Evolutionary conservation across 495 filamentous ascomycete species (phyloP).

Genomic region (Sordaria brevicollis): DNA sequence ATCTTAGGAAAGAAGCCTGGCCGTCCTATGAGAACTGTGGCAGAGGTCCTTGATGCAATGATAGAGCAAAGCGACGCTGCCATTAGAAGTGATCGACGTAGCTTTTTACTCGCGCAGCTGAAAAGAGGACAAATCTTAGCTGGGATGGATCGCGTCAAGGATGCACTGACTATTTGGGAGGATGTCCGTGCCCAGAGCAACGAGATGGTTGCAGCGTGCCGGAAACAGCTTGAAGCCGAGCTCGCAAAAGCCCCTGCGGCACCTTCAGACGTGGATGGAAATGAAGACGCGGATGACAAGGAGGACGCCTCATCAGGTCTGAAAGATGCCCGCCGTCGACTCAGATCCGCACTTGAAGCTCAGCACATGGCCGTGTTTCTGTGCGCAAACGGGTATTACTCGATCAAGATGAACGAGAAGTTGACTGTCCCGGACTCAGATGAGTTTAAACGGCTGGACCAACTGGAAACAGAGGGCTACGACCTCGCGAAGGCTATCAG

Average conservation of each 20-base stretch:
- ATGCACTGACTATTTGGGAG: constrained; percentile 60
- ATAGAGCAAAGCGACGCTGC: constrained; percentile 63
- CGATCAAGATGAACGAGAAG: constrained; percentile 62
- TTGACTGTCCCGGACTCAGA: constrained; percentile 52
- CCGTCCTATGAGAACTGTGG: constrained; percentile 59
- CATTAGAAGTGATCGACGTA: constrained; percentile 57
- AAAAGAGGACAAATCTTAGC: constrained; percentile 66
- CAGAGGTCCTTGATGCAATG: constrained; percentile 80
- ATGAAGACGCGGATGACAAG: constrained; percentile 27
- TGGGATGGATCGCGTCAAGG: constrained; percentile 38
- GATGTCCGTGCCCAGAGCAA: constrained; percentile 44
- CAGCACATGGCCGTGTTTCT: constrained; percentile 80
- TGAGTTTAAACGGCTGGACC: constrained; percentile 54
- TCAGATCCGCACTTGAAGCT: constrained; percentile 65
- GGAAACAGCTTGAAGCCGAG: constrained; percentile 48
- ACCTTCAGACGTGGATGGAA: constrained; percentile 22
- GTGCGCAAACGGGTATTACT: constrained; percentile 68
- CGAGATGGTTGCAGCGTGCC: constrained; percentile 51
- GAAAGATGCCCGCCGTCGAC: constrained; percentile 46
- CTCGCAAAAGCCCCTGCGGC: constrained; percentile 30
- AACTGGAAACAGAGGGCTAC: constrained; percentile 60
- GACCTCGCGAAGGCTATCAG: constrained; percentile 66
- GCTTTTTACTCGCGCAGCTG: constrained; percentile 48
- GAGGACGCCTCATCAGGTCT: constrained; percentile 22
- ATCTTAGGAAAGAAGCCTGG: constrained; percentile 54